Conservation (phyloP, 768 basidiomycete species). For the Suillus decipiens region DNA sequence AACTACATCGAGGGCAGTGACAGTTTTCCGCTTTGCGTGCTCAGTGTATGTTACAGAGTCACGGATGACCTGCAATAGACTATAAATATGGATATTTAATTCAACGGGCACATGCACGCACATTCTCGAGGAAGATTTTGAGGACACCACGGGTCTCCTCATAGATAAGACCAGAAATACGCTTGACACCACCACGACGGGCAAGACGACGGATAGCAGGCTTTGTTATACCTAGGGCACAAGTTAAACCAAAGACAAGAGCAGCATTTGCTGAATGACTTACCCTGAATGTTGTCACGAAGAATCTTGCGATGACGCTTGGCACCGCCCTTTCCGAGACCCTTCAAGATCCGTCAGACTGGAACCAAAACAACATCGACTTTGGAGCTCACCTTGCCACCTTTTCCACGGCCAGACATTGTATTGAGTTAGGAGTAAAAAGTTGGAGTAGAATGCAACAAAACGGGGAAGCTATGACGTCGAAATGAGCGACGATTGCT, state of each 20-base stretch:
- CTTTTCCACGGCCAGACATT: conserved; percentile 98
- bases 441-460: no score
- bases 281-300: conserved; percentile 76
- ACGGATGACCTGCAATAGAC: conserved; percentile 69
- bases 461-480: conserved; percentile 16
- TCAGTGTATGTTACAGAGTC: conserved; percentile 99
- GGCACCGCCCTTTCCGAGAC: conserved; percentile 95
- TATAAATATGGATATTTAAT: conserved; percentile 8
- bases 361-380: not conserved
- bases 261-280: conserved; percentile 27
- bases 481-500: conserved; percentile 11
- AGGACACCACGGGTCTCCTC: conserved; percentile 95
- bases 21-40: conserved; percentile 95
- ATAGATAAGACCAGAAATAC: conserved; percentile 92
- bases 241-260: not conserved
- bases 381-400: conserved; percentile 67
- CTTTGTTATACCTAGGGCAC: conserved; percentile 80
- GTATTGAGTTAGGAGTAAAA: conserved; percentile 21
- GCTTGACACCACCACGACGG: conserved; percentile 96
- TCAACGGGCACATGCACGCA: conserved; percentile 35
- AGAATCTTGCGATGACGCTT: conserved; percentile 97
- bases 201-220: conserved; percentile 95
- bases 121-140: conserved; percentile 91
- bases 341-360: conserved; percentile 39
- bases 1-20: conserved; percentile 93